A percentile compares a stretch with the other conserved stretches of the same genome.
These are phyloP conservation scores for Helotiales sp. DNA, from an alignment of 2,329 filamentous ascomycete genomes.

Conservation along the genomic window DNA sequence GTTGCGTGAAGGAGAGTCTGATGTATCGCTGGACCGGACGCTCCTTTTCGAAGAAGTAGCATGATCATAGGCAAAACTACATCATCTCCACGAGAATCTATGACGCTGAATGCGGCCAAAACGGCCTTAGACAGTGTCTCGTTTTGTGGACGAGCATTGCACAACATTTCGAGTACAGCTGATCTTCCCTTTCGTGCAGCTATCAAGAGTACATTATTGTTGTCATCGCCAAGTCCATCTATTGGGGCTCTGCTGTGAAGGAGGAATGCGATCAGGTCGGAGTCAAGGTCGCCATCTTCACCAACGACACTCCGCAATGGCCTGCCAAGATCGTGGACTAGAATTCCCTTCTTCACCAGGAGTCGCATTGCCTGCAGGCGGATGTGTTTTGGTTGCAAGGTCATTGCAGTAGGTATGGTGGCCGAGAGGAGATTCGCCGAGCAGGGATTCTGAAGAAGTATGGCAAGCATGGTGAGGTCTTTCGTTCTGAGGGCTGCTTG, in stretches of 20 bases:
- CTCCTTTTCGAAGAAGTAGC: constrained; percentile 13
- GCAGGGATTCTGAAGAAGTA: constrained; percentile 10
- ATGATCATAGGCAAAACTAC: constrained; percentile 15
- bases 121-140: constrained; percentile 15
- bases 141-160: constrained; percentile 7
- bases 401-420: constrained; percentile 14
- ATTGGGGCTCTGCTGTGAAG: constrained; percentile 13
- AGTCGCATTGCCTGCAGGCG: constrained; percentile 14
- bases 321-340: not conserved
- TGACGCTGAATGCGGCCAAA: constrained; percentile 6
- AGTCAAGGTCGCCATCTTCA: constrained; percentile 17
- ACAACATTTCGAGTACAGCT: constrained; percentile 14
- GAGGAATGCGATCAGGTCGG: constrained; percentile 14
- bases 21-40: constrained; percentile 9
- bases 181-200: constrained; percentile 10
- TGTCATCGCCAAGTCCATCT: constrained; percentile 12
- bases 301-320: constrained; percentile 10
- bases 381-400: constrained; percentile 5
- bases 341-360: constrained; percentile 14
- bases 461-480: constrained; percentile 7
- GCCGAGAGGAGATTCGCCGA: constrained; percentile 13
- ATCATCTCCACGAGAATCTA: constrained; percentile 10
- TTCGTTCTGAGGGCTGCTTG: constrained; percentile 11
- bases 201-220: constrained; percentile 11
- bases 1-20: constrained; percentile 11